Conservation (phyloP, 1,139 yeast species). For the Pneumocystis jirovecii region DNA sequence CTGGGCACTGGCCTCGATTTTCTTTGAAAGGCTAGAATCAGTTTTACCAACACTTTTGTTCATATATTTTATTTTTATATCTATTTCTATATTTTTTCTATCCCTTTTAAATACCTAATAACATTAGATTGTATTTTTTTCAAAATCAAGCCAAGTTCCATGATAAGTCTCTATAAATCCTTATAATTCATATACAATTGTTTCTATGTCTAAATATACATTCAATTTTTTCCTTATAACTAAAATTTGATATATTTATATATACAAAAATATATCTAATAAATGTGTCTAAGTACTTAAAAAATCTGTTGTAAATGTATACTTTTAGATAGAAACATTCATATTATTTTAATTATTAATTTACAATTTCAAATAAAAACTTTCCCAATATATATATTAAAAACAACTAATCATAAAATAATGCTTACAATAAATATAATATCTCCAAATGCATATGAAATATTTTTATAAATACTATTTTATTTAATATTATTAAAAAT, state of each 20-base stretch:
- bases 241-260: not conserved
- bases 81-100: not conserved
- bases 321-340: not conserved
- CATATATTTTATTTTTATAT: not conserved
- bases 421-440: no score
- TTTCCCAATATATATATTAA: no score
- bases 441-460: not conserved
- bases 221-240: not conserved
- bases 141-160: not conserved
- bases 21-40: not conserved
- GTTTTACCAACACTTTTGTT: not conserved
- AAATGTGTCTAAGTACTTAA: not conserved
- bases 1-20: not conserved
- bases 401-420: not conserved
- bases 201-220: not conserved
- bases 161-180: not conserved
- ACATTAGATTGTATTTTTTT: not conserved
- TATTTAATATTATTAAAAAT: no score
- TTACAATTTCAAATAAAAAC: not conserved
- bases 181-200: not conserved
- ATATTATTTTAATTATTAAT: not conserved
- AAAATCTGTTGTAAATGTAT: not conserved
- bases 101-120: not conserved
- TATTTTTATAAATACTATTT: no score
- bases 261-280: not conserved